Base-by-base conservation (phyloP, 441 rosid species). In the Gossypium gossypioides region DNA sequence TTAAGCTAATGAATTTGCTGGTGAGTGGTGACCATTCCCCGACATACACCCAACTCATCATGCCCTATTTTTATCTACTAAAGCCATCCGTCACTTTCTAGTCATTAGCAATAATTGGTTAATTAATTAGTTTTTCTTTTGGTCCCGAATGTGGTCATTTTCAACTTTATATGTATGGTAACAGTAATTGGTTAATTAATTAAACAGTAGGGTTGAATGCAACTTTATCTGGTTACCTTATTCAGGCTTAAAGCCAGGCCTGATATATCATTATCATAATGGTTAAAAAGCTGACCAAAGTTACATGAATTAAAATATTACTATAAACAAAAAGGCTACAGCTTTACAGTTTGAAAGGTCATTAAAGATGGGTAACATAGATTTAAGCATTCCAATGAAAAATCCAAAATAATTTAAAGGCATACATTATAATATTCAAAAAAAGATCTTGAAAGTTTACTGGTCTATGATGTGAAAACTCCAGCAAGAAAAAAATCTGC, bases 321-420 rank as follows among this genome's bases (percentile, higher is more conserved):
- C 32, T 22, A 54, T 27, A 54, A 61, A 55, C 37, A 24, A 71
- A 71, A 25, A 63, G 16, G 2, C 8, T 32, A 44, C 59, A 64
- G 58, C 68, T 71, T 71, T 76, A 76, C 75, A 44, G 78, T 55
- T 71, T 71, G 51, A 63, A 57, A 55, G 62, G 51, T 27, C 59
- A 55, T 27, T 55, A 44, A 70, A 55, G 40, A 44, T 16, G 5
- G 15, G 58, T 67, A 25, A 48, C 58, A 50, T 8, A 12, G 34
- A 60, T 54, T 40, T 71, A 67, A 25, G 67, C 50, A 32, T 68
- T 27, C 57, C 42, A 18, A 51, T 61, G 69, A 34, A 69, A 50
- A 21, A 13, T 74, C 9, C 52, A 50, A 12, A 68, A 32, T 50
- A 68, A 58, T 21, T 46, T 55, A 55, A 57, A 48, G 42, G 4